Conservation (phyloP, 208 protist species). For the Histomonas meleagridis region DNA sequence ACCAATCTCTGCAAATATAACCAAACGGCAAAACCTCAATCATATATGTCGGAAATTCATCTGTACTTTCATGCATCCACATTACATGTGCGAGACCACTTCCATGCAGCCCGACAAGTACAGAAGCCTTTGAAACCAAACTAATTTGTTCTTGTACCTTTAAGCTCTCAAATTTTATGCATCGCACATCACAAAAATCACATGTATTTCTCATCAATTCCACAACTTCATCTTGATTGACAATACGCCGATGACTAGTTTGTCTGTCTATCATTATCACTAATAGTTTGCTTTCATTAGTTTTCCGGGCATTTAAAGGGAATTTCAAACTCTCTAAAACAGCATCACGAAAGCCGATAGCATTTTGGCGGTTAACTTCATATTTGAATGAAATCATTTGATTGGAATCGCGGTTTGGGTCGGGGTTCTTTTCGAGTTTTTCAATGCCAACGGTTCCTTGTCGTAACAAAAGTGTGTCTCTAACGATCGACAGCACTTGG, state of each 20-base stretch:
- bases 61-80: background rate
- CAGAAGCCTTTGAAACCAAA: background rate
- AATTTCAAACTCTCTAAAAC: background rate
- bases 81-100: background rate
- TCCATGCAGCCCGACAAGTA: background rate
- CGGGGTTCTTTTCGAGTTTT: background rate
- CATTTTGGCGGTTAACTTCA: background rate
- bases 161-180: background rate
- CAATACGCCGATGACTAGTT: background rate
- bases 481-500: background rate
- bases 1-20: background rate
- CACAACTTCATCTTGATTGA: background rate
- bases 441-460: background rate
- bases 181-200: background rate
- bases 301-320: background rate
- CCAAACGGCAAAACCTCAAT: conserved; percentile 5
- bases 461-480: background rate
- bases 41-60: background rate
- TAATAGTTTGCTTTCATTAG: background rate
- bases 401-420: background rate
- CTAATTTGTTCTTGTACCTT: background rate
- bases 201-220: background rate
- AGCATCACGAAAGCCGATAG: background rate
- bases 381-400: background rate
- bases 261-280: background rate